Conservation (phyloP, 306 rosid genomes). For the Medicago lupulina region DNA sequence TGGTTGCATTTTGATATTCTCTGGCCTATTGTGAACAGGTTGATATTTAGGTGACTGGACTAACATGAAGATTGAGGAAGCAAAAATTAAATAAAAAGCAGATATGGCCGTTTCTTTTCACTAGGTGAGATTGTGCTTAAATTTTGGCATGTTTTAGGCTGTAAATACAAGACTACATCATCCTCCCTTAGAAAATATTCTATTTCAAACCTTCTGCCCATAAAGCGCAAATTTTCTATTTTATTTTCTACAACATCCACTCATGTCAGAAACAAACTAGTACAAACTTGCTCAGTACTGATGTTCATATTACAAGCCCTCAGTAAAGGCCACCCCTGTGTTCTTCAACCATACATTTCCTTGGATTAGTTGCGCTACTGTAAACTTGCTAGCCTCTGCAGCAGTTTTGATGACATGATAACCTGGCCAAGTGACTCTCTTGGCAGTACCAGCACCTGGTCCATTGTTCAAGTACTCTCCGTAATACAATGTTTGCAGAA, state of each 20-base stretch:
- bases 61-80: not conserved
- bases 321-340: conserved; percentile 53
- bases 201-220: too few relatives aligned
- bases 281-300: not conserved
- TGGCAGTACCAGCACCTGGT: conserved; percentile 62
- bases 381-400: conserved; percentile 57
- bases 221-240: too few relatives aligned
- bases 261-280: not conserved
- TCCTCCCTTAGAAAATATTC: too few relatives aligned
- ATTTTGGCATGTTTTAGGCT: not conserved
- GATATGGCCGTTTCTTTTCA: not conserved
- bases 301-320: conserved; percentile 43
- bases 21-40: not conserved
- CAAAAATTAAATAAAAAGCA: not conserved
- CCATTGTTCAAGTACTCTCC: conserved; percentile 74
- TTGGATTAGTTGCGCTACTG: conserved; percentile 63
- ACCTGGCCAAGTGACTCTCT: conserved; percentile 77
- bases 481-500: conserved; percentile 55
- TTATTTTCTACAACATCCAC: not conserved
- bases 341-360: conserved; percentile 69
- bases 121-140: not conserved
- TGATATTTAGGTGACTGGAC: not conserved
- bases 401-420: conserved; percentile 52
- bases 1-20: too few relatives aligned
- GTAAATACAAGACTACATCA: too few relatives aligned